Conservation (phyloP, 495 filamentous ascomycete species). For the Clohesyomyces aquaticus region DNA sequence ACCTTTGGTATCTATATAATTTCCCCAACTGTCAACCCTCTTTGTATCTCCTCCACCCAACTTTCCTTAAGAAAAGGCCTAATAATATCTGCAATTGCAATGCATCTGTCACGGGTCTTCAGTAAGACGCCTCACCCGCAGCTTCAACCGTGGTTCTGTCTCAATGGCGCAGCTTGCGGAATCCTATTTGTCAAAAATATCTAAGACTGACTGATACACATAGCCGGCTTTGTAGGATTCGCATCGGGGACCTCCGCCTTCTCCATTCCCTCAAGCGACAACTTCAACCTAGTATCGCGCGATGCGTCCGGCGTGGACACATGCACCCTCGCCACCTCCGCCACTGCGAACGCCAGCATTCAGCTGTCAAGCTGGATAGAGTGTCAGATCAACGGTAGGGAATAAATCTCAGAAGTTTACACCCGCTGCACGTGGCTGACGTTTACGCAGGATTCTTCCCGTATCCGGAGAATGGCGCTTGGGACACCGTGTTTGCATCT, state of each 20-base stretch:
- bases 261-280: slow-evolving; percentile 7
- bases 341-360: slow-evolving; percentile 23
- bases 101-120: background rate
- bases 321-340: slow-evolving; percentile 19
- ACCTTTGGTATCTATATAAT: no score
- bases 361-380: slow-evolving; percentile 32
- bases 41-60: no score
- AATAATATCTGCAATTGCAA: background rate
- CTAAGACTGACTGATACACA: slow-evolving; percentile 2
- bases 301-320: slow-evolving; percentile 3
- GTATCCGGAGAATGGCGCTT: slow-evolving; percentile 32
- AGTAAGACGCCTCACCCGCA: background rate
- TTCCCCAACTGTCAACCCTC: no score
- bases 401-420: background rate
- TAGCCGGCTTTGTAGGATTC: slow-evolving; percentile 5
- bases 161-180: background rate
- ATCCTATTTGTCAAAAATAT: background rate
- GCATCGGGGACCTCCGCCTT: background rate
- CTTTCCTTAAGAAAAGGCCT: no score
- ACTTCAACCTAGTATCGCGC: slow-evolving; percentile 1
- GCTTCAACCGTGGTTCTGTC: background rate
- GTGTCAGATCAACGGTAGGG: slow-evolving; percentile 32
- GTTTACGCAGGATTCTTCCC: slow-evolving; percentile 32
- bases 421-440: background rate
- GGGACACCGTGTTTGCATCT: slow-evolving; percentile 26